Percentiles rank a stretch among this genome's conserved stretches.
phyloP scores from a whole-genome alignment of 768 basidiomycete species.

The Gelatoporia subvermispora region DNA sequence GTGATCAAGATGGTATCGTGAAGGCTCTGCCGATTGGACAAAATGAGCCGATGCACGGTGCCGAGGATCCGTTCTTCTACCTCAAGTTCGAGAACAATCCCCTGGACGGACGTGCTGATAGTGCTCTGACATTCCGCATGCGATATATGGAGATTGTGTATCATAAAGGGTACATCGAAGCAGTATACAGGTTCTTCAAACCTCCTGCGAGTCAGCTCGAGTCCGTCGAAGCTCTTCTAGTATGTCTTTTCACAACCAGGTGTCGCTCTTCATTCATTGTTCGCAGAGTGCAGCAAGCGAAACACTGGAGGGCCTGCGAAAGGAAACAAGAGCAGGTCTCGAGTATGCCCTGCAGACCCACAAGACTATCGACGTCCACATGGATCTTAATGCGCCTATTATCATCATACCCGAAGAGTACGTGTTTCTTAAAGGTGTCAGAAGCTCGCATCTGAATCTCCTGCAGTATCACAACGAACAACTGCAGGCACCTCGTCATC shows the following conservation, averaged over 20 bases:
- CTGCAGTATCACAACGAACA: constrained; percentile 63
- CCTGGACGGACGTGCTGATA: constrained; percentile 87
- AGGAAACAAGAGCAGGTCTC: constrained; percentile 90
- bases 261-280: background rate
- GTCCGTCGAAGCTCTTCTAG: constrained; percentile 89
- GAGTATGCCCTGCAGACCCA: constrained; percentile 91
- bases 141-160: constrained; percentile 97
- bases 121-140: constrained; percentile 83
- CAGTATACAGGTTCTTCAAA: constrained; percentile 85
- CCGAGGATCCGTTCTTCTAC: constrained; percentile 72
- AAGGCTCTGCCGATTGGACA: constrained; percentile 12
- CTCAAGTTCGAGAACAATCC: constrained; percentile 91
- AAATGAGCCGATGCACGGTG: constrained; percentile 7
- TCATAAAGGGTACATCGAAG: constrained; percentile 90
- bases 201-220: constrained; percentile 93
- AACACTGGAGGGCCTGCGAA: constrained; percentile 88
- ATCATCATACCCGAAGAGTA: constrained; percentile 97
- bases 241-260: constrained; percentile 31
- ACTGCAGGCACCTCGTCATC: constrained; percentile 83
- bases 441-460: background rate
- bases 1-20: constrained; percentile 18
- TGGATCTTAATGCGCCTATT: constrained; percentile 95
- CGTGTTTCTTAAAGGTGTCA: constrained; percentile 3
- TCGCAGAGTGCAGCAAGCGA: constrained; percentile 82
- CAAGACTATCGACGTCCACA: constrained; percentile 93